These are phyloP conservation scores for Chenopodium album DNA, from an alignment of 148 eudicot species.

Conservation along the genomic window DNA sequence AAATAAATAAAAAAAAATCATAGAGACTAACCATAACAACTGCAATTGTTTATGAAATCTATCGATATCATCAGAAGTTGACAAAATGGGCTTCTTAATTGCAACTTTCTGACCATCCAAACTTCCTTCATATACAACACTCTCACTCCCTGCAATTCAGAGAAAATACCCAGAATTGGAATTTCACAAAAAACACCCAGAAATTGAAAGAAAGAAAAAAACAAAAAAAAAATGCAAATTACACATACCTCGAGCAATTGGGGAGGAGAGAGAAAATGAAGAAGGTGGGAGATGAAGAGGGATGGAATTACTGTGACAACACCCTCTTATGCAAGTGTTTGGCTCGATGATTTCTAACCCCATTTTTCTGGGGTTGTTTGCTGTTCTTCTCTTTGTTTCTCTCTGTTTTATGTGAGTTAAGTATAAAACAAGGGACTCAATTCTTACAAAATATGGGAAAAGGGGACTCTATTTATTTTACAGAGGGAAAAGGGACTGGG, in stretches of 20 bases:
- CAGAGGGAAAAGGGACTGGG: no score
- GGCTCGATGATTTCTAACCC: conserved; percentile 56
- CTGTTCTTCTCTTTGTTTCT: neutral
- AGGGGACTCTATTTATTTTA: no score
- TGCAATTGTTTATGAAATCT: conserved; percentile 84
- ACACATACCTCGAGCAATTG: conserved; percentile 70
- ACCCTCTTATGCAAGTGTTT: conserved; percentile 85
- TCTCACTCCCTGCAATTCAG: conserved; percentile 63
- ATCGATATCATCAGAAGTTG: conserved; percentile 83
- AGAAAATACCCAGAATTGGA: neutral
- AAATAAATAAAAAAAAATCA: neutral
- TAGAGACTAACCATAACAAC: conserved; percentile 54
- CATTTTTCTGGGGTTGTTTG: conserved; percentile 21
- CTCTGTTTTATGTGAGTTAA: no score
- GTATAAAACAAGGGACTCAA: no score
- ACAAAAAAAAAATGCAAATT: neutral
- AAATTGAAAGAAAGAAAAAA: neutral
- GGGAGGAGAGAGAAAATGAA: conserved; percentile 55
- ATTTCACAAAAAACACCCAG: neutral
- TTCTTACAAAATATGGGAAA: no score
- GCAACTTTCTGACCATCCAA: conserved; percentile 75
- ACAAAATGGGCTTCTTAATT: conserved; percentile 78
- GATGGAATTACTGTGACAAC: conserved; percentile 73
- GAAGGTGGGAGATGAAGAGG: conserved; percentile 84
- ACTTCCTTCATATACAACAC: conserved; percentile 80